These are phyloP conservation scores for Phytophthora idaei DNA, from an alignment of 352 stramenopile species.

Conservation along the genomic window DNA sequence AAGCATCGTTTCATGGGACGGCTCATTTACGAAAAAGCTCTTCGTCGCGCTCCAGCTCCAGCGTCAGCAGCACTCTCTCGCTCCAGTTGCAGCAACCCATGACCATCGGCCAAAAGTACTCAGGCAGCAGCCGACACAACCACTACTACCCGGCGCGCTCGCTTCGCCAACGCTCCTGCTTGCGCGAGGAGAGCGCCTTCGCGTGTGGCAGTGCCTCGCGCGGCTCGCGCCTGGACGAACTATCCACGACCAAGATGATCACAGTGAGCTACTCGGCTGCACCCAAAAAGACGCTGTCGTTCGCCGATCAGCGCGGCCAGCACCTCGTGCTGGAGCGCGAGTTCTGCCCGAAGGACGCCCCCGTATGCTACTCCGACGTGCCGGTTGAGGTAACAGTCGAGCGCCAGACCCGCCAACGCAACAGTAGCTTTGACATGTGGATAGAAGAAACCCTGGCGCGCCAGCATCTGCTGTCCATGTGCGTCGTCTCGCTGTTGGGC, in stretches of 20 bases:
- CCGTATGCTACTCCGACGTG: constrained; percentile 52
- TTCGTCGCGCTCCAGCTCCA: constrained; percentile 20
- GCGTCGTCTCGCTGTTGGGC: constrained; percentile 58
- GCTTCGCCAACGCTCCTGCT: constrained; percentile 40
- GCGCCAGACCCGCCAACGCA: constrained; percentile 31
- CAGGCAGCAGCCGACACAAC: constrained; percentile 7
- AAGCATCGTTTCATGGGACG: neutral
- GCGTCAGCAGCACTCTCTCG: constrained; percentile 5
- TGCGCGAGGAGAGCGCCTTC: constrained; percentile 63
- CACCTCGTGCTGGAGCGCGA: constrained; percentile 56
- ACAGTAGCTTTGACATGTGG: constrained; percentile 43
- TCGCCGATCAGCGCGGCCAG: constrained; percentile 60
- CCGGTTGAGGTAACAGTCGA: constrained; percentile 27
- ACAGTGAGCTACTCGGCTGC: constrained; percentile 39
- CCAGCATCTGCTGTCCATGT: constrained; percentile 61
- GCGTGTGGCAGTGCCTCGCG: constrained; percentile 14
- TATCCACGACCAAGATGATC: constrained; percentile 39
- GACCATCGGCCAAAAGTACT: constrained; percentile 36
- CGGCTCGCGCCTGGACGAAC: constrained; percentile 36
- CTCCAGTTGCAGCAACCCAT: constrained; percentile 37
- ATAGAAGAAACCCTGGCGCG: constrained; percentile 43
- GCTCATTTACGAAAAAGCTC: constrained; percentile 28
- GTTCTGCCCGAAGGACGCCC: constrained; percentile 49
- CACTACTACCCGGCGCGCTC: constrained; percentile 18
- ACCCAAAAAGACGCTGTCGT: constrained; percentile 64